These are phyloP conservation scores for Bipolaris bicolor DNA, from an alignment of 2,329 filamentous ascomycete genomes.

Conservation along the genomic window DNA sequence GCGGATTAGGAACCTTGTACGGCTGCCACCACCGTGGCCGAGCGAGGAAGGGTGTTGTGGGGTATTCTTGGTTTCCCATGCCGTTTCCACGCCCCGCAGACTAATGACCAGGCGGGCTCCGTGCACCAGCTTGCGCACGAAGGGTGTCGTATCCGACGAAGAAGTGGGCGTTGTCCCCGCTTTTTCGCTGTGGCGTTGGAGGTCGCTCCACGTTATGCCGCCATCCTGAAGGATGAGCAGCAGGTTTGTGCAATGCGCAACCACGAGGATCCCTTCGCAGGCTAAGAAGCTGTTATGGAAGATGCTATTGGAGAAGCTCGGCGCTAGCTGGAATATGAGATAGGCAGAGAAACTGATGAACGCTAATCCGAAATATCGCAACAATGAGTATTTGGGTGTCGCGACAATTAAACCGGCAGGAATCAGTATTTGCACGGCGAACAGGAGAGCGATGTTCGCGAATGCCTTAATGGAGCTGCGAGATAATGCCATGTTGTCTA, in stretches of 20 bases:
- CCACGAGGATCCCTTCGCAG: conserved; percentile 4
- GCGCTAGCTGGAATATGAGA: conserved; percentile 3
- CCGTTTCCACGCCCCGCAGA: conserved; percentile 1
- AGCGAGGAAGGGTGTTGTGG: conserved; percentile 1
- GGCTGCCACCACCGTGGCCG: conserved; percentile 2
- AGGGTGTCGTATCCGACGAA: background rate
- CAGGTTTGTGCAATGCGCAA: background rate
- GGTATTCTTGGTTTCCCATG: background rate
- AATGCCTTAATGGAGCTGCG: no score
- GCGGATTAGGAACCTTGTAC: background rate
- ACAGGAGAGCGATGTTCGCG: no score
- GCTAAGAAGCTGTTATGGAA: conserved; percentile 1
- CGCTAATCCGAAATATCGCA: background rate
- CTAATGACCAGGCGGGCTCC: conserved; percentile 3
- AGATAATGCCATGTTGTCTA: no score
- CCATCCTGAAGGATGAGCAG: conserved; percentile 4
- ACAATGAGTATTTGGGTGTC: background rate
- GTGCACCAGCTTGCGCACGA: conserved; percentile 2
- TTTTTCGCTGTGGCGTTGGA: background rate
- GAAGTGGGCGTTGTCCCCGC: background rate
- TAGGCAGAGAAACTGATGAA: background rate
- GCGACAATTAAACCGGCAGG: background rate
- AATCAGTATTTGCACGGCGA: no score
- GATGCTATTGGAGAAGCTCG: conserved; percentile 2
- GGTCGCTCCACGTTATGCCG: conserved; percentile 3